Conservation (phyloP, 2,329 filamentous ascomycete species). For the Aspergillus sojae region DNA sequence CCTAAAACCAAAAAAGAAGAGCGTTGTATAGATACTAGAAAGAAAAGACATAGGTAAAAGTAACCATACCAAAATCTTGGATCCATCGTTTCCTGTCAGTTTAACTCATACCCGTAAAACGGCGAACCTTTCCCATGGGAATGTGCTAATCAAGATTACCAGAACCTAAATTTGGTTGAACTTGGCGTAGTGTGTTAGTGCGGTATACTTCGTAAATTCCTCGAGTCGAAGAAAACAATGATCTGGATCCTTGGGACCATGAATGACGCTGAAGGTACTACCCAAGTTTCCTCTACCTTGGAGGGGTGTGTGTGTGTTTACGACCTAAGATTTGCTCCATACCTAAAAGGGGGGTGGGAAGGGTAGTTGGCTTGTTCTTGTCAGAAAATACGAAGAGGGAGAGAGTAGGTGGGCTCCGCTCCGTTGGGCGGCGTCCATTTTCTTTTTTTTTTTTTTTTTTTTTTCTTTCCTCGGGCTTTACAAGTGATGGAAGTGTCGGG, state of each 20-base stretch:
- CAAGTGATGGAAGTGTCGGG: conserved; percentile 14
- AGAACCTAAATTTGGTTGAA: neutral
- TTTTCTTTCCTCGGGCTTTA: conserved; percentile 20
- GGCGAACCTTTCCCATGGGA: conserved; percentile 14
- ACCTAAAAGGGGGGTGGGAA: neutral
- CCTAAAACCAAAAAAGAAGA: no score
- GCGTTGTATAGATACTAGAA: neutral
- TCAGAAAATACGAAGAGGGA: conserved; percentile 8
- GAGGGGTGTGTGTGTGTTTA: no score
- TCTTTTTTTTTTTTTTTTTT: neutral
- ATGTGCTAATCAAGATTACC: conserved; percentile 6
- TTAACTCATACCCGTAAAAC: conserved; percentile 14
- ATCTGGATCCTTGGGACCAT: conserved; percentile 5
- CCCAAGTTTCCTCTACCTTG: neutral
- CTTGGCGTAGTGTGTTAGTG: neutral
- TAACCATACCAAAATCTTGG: conserved; percentile 4
- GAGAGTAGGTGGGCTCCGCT: neutral
- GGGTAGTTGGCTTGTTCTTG: neutral
- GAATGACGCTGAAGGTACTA: conserved; percentile 4
- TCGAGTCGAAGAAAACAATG: neutral
- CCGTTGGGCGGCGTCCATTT: conserved; percentile 20
- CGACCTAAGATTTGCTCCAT: neutral
- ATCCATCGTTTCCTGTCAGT: conserved; percentile 12
- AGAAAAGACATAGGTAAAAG: neutral
- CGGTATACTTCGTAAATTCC: neutral